Evolutionary conservation across 805 yeast genomes (phyloP).

Genomic region (Deakozyma indianensis): DNA sequence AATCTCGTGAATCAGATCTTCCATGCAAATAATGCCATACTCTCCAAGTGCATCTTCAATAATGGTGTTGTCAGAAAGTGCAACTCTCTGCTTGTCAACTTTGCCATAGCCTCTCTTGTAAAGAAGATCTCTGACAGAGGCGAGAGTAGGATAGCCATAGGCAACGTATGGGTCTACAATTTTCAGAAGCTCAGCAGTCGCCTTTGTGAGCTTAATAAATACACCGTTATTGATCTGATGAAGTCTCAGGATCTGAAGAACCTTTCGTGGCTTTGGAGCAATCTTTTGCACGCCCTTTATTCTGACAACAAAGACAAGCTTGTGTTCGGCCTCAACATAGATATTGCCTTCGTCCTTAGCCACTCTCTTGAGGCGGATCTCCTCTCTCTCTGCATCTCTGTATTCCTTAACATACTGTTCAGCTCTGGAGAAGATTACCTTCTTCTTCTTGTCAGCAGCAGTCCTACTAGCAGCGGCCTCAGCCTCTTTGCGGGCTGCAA

Average conservation of each 20-base stretch:
- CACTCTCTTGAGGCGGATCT: slow-evolving; percentile 65
- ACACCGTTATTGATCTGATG: slow-evolving; percentile 91
- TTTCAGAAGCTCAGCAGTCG: slow-evolving; percentile 82
- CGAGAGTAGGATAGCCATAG: slow-evolving; percentile 91
- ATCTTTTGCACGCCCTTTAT: slow-evolving; percentile 99
- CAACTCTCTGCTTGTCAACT: slow-evolving; percentile 89
- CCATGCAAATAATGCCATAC: slow-evolving; percentile 84
- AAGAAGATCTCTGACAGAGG: slow-evolving; percentile 81
- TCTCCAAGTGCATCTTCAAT: slow-evolving; percentile 80
- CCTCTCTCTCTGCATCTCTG: slow-evolving; percentile 81
- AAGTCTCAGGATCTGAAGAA: slow-evolving; percentile 78
- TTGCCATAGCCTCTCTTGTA: slow-evolving; percentile 98
- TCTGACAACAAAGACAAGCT: slow-evolving; percentile 91
- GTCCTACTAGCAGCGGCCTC: slow-evolving; percentile 28
- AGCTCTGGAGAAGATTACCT: slow-evolving; percentile 77
- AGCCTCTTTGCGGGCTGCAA: slow-evolving; percentile 40
- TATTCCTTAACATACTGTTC: slow-evolving; percentile 95
- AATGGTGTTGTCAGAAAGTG: slow-evolving; percentile 76
- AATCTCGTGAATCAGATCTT: slow-evolving; percentile 92
- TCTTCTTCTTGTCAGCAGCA: slow-evolving; percentile 19
- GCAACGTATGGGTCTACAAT: slow-evolving; percentile 94
- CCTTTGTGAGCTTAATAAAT: slow-evolving; percentile 89
- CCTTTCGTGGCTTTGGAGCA: slow-evolving; percentile 99
- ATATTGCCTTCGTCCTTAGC: slow-evolving; percentile 86
- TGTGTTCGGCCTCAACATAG: slow-evolving; percentile 90